Evolutionary conservation across 1,139 yeast genomes (phyloP).

Genomic region (Debaryomyces sp.): DNA sequence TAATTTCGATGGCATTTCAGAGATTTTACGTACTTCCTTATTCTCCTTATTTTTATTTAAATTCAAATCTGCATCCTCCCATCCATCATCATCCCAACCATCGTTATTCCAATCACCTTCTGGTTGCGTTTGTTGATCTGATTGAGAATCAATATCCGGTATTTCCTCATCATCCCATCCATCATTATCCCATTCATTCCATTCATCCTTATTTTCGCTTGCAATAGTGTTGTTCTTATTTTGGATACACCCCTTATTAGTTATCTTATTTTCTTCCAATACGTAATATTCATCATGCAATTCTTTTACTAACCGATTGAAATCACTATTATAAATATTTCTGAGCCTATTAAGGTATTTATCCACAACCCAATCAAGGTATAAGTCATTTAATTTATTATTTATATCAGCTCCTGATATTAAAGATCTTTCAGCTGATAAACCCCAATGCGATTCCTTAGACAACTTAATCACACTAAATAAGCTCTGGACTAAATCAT

Average conservation of each 20-base stretch:
- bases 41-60: slow-evolving; percentile 9
- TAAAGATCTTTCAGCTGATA: slow-evolving; percentile 25
- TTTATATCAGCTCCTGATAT: slow-evolving; percentile 18
- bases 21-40: slow-evolving; percentile 13
- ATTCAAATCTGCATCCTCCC: slow-evolving; percentile 11
- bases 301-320: slow-evolving; percentile 11
- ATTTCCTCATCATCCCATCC: slow-evolving; percentile 11
- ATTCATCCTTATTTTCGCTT: slow-evolving; percentile 12
- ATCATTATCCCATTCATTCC: slow-evolving; percentile 11
- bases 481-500: slow-evolving; percentile 20
- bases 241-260: slow-evolving; percentile 11
- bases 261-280: slow-evolving; percentile 12
- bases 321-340: slow-evolving; percentile 17
- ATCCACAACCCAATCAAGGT: slow-evolving; percentile 35
- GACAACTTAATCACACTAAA: slow-evolving; percentile 26
- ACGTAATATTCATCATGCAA: slow-evolving; percentile 13
- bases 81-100: slow-evolving; percentile 12
- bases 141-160: neutral
- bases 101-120: slow-evolving; percentile 15
- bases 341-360: slow-evolving; percentile 28
- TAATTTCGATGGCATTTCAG: slow-evolving; percentile 25
- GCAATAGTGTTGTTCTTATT: neutral
- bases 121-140: slow-evolving; percentile 3
- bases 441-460: slow-evolving; percentile 32
- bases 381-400: slow-evolving; percentile 29